A percentile compares a stretch with the other conserved stretches of the same genome.
Evolutionary conservation across 1,284 basidiomycete species (phyloP).

Genomic region (Microbotryum violaceum): DNA sequence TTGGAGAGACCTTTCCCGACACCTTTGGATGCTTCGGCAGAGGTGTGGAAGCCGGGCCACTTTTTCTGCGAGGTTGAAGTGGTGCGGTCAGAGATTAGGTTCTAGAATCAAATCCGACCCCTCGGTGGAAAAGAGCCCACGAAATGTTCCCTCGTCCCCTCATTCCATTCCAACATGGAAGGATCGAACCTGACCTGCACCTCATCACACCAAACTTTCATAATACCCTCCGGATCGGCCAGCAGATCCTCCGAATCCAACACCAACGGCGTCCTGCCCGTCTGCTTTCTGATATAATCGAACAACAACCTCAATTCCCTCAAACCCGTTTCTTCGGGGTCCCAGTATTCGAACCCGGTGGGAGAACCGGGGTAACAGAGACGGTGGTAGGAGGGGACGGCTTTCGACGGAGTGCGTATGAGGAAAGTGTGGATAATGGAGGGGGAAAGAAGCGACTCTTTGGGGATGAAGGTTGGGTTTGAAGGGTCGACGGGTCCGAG

Average conservation of each 20-base stretch:
- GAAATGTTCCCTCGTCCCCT: constrained; percentile 32
- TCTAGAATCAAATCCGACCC: neutral
- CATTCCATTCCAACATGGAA: constrained; percentile 34
- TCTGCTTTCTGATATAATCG: constrained; percentile 25
- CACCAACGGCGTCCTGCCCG: constrained; percentile 26
- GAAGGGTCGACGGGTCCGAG: constrained; percentile 2
- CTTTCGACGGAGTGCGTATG: constrained; percentile 55
- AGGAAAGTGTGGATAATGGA: constrained; percentile 66
- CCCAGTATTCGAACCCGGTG: constrained; percentile 35
- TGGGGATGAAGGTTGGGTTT: constrained; percentile 34
- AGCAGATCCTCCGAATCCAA: constrained; percentile 31
- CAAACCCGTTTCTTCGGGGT: constrained; percentile 32
- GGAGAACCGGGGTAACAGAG: constrained; percentile 31
- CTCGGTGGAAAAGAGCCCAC: constrained; percentile 2
- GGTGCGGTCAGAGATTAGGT: no score
- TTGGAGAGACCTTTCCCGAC: constrained; percentile 17
- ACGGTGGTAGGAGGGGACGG: constrained; percentile 37
- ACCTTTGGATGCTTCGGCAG: constrained; percentile 31
- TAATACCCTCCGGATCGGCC: constrained; percentile 20
- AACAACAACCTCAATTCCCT: constrained; percentile 28
- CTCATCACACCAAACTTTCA: constrained; percentile 30
- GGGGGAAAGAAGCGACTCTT: constrained; percentile 71
- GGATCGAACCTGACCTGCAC: constrained; percentile 29
- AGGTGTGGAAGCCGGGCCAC: constrained; percentile 16
- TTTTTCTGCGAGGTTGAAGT: neutral